A percentile compares a stretch with the other conserved stretches of the same genome.
These are phyloP conservation scores for Chaetothyriales sp. DNA, from an alignment of 2,329 filamentous ascomycete genomes.

Conservation along the genomic window DNA sequence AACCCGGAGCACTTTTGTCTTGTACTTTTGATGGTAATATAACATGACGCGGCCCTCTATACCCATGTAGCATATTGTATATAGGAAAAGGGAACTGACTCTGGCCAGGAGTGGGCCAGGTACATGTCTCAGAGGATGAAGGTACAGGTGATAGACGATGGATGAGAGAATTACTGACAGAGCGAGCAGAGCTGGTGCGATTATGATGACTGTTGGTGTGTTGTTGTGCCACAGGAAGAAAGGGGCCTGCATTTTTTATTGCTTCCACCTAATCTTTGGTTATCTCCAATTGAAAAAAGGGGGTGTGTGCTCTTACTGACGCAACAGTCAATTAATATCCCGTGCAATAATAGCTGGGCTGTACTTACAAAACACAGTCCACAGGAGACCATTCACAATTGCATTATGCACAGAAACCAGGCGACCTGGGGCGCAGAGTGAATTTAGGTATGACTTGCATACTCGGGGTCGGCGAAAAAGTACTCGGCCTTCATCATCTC, in stretches of 20 bases:
- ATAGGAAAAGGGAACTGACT: slow-evolving; percentile 22
- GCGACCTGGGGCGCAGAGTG: neutral
- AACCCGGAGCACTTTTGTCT: slow-evolving; percentile 22
- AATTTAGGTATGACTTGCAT: neutral
- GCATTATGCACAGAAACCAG: neutral
- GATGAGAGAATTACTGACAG: slow-evolving; percentile 6
- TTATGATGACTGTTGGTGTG: neutral
- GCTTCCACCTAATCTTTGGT: neutral
- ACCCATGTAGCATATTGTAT: slow-evolving; percentile 22
- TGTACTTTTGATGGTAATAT: slow-evolving; percentile 23
- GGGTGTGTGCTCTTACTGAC: neutral
- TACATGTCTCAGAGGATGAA: slow-evolving; percentile 27
- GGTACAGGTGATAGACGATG: slow-evolving; percentile 22
- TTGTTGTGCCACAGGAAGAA: neutral
- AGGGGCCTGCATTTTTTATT: neutral
- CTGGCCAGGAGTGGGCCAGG: slow-evolving; percentile 26
- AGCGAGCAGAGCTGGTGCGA: slow-evolving; percentile 2
- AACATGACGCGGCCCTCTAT: slow-evolving; percentile 20
- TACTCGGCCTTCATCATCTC: neutral
- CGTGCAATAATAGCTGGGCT: neutral
- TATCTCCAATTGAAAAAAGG: neutral
- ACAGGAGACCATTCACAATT: neutral
- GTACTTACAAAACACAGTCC: neutral
- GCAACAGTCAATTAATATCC: neutral
- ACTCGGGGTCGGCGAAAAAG: neutral